These are phyloP conservation scores for Xanthoconium stramineum DNA, from an alignment of 768 basidiomycete species.

Conservation along the genomic window DNA sequence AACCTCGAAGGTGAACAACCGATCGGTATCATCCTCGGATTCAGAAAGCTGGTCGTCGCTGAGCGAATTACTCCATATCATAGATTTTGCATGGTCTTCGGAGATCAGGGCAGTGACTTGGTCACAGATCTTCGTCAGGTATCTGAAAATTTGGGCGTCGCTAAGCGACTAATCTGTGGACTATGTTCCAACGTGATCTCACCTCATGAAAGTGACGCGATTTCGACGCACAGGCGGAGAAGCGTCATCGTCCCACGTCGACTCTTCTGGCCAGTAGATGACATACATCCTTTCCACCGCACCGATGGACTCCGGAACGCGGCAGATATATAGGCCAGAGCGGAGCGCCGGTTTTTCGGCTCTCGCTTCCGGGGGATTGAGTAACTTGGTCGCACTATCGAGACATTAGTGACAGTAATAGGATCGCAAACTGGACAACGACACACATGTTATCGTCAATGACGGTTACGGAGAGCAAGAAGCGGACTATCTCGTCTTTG, in stretches of 20 bases:
- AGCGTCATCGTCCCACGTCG: conserved; percentile 54
- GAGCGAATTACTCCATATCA: conserved; percentile 42
- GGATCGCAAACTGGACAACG: background rate
- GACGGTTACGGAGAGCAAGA: conserved; percentile 38
- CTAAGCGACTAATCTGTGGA: background rate
- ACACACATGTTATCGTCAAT: conserved; percentile 42
- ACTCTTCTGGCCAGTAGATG: conserved; percentile 61
- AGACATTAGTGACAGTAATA: background rate
- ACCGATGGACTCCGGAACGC: conserved; percentile 5
- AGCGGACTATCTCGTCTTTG: conserved; percentile 45
- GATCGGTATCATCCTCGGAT: conserved; percentile 42
- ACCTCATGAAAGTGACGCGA: conserved; percentile 62
- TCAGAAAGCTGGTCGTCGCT: conserved; percentile 23
- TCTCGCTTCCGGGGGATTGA: background rate
- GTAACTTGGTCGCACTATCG: conserved; percentile 13
- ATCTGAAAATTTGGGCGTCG: conserved; percentile 33
- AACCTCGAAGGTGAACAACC: conserved; percentile 56
- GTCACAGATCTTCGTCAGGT: conserved; percentile 57
- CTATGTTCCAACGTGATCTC: background rate
- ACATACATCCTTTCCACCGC: conserved; percentile 37
- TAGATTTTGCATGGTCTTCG: conserved; percentile 39
- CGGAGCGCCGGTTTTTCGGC: conserved; percentile 31
- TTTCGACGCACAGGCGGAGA: conserved; percentile 46
- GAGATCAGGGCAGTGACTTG: conserved; percentile 51
- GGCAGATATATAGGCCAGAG: conserved; percentile 50